Base-by-base conservation (phyloP, 202 grass and related monocot species). In the Panicum virgatum region DNA sequence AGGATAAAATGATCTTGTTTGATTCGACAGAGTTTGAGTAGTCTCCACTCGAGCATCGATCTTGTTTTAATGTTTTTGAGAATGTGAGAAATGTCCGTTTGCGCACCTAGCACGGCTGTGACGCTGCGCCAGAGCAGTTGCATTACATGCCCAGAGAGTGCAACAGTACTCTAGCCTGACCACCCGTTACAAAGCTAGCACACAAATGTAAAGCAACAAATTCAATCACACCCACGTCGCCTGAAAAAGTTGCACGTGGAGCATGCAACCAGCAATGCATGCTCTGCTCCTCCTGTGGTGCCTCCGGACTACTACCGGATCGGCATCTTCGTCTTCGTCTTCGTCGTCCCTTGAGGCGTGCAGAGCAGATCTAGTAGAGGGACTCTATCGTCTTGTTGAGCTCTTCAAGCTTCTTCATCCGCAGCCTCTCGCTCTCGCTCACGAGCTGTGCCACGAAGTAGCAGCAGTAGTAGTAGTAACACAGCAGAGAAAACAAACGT, bases 321-420 rank as follows among this genome's bases (percentile, higher is more conserved):
- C 47, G 48, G 37, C 45, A 8, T n/a, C 16, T n/a, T 40, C n/a
- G 0, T 10, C 67, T 0, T 54, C 34, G 2, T 66, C 5, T 1
- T 39, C n/a, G n/a, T n/a, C n/a, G n/a, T n/a, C n/a, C 12, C 42
- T 22, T 63, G 9, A 1, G 25, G 1, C 37, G 16, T 2, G 10
- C 10, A 40, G 50, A 18, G 4, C 14, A 67, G 20, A 23, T 47
- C 84, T n/a, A 97, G 83, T 84, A 86, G 25, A 97, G 79, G 22
- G 91, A 69, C 32, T 97, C 89, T 27, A 97, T 79, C 16, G 87
- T 92, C 84, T 92, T 97, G 91, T 81, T 90, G 51, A 97, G 73
- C 81, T 97, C 94, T 71, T 97, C 94, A 1, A 97, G 87, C 83
- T 92, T 97, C 75, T 90, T 97, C 94, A 97, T 97, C 87, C 91